phyloP scores from a whole-genome alignment of 495 filamentous ascomycete genomes.

The Penicillium longicatenatum region DNA sequence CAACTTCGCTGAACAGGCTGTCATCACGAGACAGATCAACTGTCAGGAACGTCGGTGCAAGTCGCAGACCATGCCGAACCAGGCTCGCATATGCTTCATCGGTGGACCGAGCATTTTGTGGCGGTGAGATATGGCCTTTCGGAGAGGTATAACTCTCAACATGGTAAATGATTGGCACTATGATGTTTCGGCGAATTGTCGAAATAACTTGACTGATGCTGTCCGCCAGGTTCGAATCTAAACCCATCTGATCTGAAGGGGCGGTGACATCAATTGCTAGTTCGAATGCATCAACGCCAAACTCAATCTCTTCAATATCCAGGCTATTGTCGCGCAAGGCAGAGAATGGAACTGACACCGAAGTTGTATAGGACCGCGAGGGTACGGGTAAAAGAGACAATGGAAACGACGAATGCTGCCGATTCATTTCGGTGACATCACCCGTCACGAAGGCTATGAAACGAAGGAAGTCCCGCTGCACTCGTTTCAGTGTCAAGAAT shows the following conservation, averaged over 20 bases:
- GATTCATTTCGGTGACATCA: constrained; percentile 50
- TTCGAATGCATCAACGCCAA: constrained; percentile 68
- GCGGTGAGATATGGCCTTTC: constrained; percentile 21
- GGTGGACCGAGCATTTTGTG: constrained; percentile 23
- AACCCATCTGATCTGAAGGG: constrained; percentile 31
- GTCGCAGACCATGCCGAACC: constrained; percentile 65
- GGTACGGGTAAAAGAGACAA: constrained; percentile 66
- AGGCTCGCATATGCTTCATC: constrained; percentile 59
- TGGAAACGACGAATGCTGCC: constrained; percentile 67
- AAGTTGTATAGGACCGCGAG: constrained; percentile 61
- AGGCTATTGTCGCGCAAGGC: constrained; percentile 54
- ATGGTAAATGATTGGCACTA: constrained; percentile 56
- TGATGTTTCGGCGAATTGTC: constrained; percentile 62
- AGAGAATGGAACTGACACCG: constrained; percentile 61
- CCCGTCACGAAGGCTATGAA: constrained; percentile 67
- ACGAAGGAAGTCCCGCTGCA: constrained; percentile 69
- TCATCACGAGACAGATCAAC: constrained; percentile 64
- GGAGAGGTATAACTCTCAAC: constrained; percentile 38
- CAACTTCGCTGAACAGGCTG: constrained; percentile 52
- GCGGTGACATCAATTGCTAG: constrained; percentile 57
- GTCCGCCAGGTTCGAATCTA: constrained; percentile 40
- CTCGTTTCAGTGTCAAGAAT: constrained; percentile 66
- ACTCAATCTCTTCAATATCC: constrained; percentile 67
- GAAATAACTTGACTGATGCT: constrained; percentile 59
- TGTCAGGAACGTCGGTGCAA: constrained; percentile 70